Conservation (phyloP, 352 stramenopile genomes). For the Phytophthora sp. region DNA sequence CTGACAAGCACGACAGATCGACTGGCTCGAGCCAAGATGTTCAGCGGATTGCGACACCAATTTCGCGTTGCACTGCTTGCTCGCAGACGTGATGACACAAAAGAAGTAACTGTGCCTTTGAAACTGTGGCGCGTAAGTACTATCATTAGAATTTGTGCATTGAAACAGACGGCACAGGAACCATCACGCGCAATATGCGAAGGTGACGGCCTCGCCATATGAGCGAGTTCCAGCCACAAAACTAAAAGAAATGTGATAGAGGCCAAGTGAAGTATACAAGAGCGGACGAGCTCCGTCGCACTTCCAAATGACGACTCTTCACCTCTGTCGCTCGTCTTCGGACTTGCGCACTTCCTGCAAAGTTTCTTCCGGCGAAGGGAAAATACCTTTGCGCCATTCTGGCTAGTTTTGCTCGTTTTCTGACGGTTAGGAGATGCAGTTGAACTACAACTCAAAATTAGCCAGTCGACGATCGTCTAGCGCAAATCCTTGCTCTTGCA, state of each 20-base stretch:
- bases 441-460: conserved; percentile 15
- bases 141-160: conserved; percentile 8
- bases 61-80: neutral
- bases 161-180: conserved; percentile 3
- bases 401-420: conserved; percentile 1
- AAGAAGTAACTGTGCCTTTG: neutral
- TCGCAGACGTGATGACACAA: neutral
- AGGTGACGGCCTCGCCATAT: conserved; percentile 14
- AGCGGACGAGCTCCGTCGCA: conserved; percentile 1
- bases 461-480: neutral
- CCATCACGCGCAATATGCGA: conserved; percentile 20
- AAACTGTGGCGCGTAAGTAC: neutral
- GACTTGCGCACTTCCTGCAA: conserved; percentile 7
- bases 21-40: neutral
- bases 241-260: conserved; percentile 4
- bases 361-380: conserved; percentile 13
- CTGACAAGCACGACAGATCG: neutral
- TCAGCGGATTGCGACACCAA: too few species aligned
- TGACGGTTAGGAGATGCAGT: too few species aligned
- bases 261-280: neutral
- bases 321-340: neutral
- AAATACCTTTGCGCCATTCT: conserved; percentile 9
- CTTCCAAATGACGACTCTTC: neutral
- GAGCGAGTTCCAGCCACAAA: conserved; percentile 17
- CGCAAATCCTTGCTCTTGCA: conserved; percentile 14